Percentiles rank a stretch among this genome's conserved stretches.
Conservation (phyloP, 495 filamentous ascomycete species). For the Parachaetomium inaequale region DNA sequence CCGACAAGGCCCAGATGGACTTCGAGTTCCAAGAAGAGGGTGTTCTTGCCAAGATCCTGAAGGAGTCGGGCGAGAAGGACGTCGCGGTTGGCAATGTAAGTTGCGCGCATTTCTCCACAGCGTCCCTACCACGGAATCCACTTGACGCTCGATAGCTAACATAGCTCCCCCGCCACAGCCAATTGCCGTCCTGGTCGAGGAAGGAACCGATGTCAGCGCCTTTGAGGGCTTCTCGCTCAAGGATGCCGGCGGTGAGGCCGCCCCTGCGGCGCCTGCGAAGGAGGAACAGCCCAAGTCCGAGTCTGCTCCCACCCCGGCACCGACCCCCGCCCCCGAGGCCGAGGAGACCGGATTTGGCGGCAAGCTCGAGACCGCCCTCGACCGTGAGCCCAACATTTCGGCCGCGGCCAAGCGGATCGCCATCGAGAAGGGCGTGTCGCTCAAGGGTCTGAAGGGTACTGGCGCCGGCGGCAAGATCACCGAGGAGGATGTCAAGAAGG, state of each 20-base stretch:
- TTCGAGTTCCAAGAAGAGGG: conserved; percentile 99
- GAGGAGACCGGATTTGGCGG: conserved; percentile 74
- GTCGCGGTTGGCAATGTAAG: conserved; percentile 91
- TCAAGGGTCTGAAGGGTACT: conserved; percentile 81
- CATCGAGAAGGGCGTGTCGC: conserved; percentile 75
- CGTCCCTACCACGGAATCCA: conserved; percentile 7
- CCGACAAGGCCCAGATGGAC: conserved; percentile 99
- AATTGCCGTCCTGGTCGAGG: conserved; percentile 92
- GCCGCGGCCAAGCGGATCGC: conserved; percentile 77
- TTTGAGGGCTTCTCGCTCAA: conserved; percentile 85
- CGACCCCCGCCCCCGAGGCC: conserved; percentile 56
- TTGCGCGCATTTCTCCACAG: conserved; percentile 32
- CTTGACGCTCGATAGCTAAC: conserved; percentile 21
- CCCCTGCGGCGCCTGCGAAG: conserved; percentile 52
- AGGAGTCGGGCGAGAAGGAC: conserved; percentile 91
- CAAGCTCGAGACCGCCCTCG: conserved; percentile 74
- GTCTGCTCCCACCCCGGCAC: conserved; percentile 55
- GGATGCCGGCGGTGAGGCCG: conserved; percentile 84
- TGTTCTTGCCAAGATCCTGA: conserved; percentile 90
- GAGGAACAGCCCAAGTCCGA: conserved; percentile 54
- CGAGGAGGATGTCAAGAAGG: conserved; percentile 89
- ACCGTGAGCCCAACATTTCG: conserved; percentile 70
- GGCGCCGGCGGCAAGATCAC: conserved; percentile 84
- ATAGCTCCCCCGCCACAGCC: conserved; percentile 54
- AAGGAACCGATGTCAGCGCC: conserved; percentile 75